phyloP scores from a whole-genome alignment of 108 stramenopile species.

The Cyclostephanos tholiformis region DNA sequence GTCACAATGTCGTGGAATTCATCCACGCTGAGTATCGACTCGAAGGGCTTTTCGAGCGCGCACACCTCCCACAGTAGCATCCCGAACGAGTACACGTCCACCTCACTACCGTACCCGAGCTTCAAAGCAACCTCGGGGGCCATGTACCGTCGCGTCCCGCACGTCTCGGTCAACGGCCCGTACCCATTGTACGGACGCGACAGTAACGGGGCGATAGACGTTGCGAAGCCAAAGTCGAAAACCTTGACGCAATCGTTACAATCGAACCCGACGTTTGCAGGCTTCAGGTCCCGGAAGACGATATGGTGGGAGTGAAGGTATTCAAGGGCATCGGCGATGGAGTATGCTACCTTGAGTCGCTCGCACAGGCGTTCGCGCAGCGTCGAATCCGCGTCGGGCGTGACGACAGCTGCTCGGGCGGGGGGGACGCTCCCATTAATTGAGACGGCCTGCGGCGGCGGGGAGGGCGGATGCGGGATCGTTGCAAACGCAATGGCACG shows the following conservation, averaged over 20 bases:
- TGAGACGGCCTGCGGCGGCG: background rate
- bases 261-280: slow-evolving; percentile 76
- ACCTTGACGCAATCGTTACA: slow-evolving; percentile 58
- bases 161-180: slow-evolving; percentile 44
- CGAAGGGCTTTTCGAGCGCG: slow-evolving; percentile 67
- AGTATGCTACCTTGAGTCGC: slow-evolving; percentile 48
- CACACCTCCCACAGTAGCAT: slow-evolving; percentile 67
- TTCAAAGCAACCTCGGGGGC: slow-evolving; percentile 45
- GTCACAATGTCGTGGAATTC: slow-evolving; percentile 51
- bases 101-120: slow-evolving; percentile 43
- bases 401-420: background rate
- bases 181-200: slow-evolving; percentile 25
- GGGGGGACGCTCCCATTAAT: background rate
- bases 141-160: slow-evolving; percentile 46
- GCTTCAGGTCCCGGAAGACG: slow-evolving; percentile 79
- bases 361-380: slow-evolving; percentile 33
- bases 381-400: slow-evolving; percentile 12
- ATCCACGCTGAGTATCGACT: slow-evolving; percentile 40
- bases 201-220: slow-evolving; percentile 30
- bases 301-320: slow-evolving; percentile 73
- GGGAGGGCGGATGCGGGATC: background rate
- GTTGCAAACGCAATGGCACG: background rate
- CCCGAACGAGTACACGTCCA: slow-evolving; percentile 73
- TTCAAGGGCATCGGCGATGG: slow-evolving; percentile 69
- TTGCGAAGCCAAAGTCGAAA: slow-evolving; percentile 83